Evolutionary conservation across 352 stramenopile species (phyloP), one percentile per base, ranked within the genome.

Genomic region (Phytophthora syringae): DNA sequence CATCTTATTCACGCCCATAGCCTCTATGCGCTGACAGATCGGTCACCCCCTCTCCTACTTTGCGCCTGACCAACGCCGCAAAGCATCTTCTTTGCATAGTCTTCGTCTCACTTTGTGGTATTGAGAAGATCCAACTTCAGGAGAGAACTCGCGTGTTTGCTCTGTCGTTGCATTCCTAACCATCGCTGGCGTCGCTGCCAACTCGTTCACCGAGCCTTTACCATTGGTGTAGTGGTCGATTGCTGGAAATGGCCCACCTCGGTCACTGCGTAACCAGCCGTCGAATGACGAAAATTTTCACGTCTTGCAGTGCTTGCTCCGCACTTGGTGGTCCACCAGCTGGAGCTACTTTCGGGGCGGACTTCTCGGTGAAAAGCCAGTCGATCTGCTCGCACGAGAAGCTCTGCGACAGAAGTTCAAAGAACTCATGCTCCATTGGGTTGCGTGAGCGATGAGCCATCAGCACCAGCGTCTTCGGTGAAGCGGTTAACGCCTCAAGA

Each of bases 341-440:
- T 66, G 44, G 4, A 42, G 47, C 15, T 32, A 30, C 44, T 64
- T 69, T 61, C 36, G 44, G 57, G 37, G 43, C 40, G 50, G 47
- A 39, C 11, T 66, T 56, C 39, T 69, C 60, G 53, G 59, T 66
- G 45, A 45, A 61, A 61, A 59, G 56, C 76, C 74, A 92, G 53
- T 89, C 71, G 7, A 86, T 66, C 25, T 73, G 68, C 53, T 82
- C 58, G 72, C 64, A 83, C 39, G 68, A 45, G 48, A 91, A 92
- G 21, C 52, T 60, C 28, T 64, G 40, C 10, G 62, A 72, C 24
- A 94, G 55, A 39, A 88, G 56, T 30, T 86, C 72, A 72, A 94
- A 94, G 60, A 94, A 93, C 51, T 93, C 68, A 42, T 93, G 76
- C 59, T 94, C 86, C 79, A 88, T 89, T 1, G 86, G 84, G 67